Conservation (phyloP, 768 basidiomycete genomes). For the Kwoniella mangroviensis region DNA sequence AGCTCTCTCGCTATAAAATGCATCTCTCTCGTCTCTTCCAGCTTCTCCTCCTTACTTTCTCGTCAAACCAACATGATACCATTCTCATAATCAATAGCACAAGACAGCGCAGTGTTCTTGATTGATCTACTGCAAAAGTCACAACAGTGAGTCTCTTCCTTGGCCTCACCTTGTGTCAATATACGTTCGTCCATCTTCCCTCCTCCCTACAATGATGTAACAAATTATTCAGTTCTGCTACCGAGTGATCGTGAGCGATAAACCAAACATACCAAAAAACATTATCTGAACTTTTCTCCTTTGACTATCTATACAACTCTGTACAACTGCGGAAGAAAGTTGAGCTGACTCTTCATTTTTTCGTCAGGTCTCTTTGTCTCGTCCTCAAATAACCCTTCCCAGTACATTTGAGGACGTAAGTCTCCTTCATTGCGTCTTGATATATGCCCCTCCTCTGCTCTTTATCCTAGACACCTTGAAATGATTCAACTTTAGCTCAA, state of each 20-base stretch:
- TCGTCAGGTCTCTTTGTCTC: neutral
- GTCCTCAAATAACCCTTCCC: neutral
- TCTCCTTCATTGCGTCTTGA: neutral
- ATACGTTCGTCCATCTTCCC: constrained; percentile 2
- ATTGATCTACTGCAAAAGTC: constrained; percentile 24
- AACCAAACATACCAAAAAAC: constrained; percentile 50
- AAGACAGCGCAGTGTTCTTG: constrained; percentile 20
- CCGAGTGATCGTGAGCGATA: constrained; percentile 55
- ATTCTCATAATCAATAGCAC: neutral
- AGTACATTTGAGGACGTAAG: constrained; percentile 1
- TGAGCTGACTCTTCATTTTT: neutral
- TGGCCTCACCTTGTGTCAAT: neutral
- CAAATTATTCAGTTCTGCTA: constrained; percentile 55
- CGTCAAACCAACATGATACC: constrained; percentile 20
- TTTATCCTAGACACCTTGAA: constrained; percentile 17
- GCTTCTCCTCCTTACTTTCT: constrained; percentile 8
- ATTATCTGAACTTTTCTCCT: constrained; percentile 37
- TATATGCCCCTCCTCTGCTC: neutral
- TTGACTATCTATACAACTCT: neutral
- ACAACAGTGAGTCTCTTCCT: constrained; percentile 4
- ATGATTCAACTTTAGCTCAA: constrained; percentile 58
- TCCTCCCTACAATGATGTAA: constrained; percentile 43
- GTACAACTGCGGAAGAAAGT: neutral
- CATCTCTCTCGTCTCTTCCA: neutral
- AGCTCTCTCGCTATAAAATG: neutral